These are phyloP conservation scores for Gloeopeniophorella convolvens DNA, from an alignment of 768 basidiomycete species.

Conservation along the genomic window DNA sequence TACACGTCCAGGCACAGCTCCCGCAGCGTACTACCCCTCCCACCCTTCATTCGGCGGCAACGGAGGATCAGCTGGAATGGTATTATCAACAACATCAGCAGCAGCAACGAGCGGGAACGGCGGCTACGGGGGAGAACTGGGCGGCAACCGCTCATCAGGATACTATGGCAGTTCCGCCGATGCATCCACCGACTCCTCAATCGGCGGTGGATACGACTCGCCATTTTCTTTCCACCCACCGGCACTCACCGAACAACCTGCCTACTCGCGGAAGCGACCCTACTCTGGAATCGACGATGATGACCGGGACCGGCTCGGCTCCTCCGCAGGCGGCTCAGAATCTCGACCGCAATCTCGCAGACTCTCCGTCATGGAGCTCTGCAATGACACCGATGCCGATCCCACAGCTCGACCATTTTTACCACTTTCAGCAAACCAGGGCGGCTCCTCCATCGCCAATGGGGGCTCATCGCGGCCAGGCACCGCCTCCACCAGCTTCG, in stretches of 20 bases:
- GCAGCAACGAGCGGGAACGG: constrained; percentile 25
- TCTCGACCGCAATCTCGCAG: constrained; percentile 74
- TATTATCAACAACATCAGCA: constrained; percentile 12
- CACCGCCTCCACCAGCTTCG: constrained; percentile 31
- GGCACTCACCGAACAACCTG: constrained; percentile 33
- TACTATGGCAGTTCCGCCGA: constrained; percentile 28
- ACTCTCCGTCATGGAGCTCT: constrained; percentile 83
- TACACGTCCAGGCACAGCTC: constrained; percentile 65
- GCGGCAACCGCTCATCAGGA: constrained; percentile 23
- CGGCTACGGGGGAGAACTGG: too few species aligned
- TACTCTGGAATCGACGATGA: constrained; percentile 53
- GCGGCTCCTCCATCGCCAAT: constrained; percentile 26
- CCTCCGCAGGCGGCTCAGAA: constrained; percentile 48
- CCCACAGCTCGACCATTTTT: constrained; percentile 42
- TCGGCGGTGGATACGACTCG: constrained; percentile 42
- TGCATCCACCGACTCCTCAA: constrained; percentile 26
- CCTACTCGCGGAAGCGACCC: constrained; percentile 56
- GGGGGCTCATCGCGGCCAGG: constrained; percentile 24
- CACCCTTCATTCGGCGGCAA: constrained; percentile 36
- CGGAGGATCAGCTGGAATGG: constrained; percentile 44
- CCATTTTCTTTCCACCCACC: constrained; percentile 79
- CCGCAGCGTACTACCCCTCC: constrained; percentile 52
- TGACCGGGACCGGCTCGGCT: constrained; percentile 33
- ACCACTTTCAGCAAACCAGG: constrained; percentile 33
- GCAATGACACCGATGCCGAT: constrained; percentile 60